These are phyloP conservation scores for Lithospermum erythrorhizon DNA, from an alignment of 257 asterid genomes.

Conservation along the genomic window DNA sequence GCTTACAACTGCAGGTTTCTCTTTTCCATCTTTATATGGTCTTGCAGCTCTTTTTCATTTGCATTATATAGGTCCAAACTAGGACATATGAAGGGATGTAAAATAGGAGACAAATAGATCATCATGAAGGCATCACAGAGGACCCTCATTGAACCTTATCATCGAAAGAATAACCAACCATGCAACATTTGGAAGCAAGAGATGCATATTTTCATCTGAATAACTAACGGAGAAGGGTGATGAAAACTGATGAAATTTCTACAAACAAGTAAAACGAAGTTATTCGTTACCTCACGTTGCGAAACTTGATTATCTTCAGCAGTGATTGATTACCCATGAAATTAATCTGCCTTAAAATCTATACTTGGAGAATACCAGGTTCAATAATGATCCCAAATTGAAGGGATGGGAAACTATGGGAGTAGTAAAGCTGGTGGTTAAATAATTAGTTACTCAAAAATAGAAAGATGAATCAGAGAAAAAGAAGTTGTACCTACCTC, in stretches of 20 bases:
- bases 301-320: neutral
- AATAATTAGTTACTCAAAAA: neutral
- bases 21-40: neutral
- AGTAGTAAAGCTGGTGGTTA: neutral
- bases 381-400: neutral
- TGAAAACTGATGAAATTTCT: neutral
- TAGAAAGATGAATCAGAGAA: neutral
- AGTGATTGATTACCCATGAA: neutral
- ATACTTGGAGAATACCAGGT: neutral
- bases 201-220: neutral
- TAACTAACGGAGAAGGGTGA: neutral
- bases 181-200: neutral
- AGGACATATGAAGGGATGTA: neutral
- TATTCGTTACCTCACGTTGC: neutral
- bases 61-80: neutral
- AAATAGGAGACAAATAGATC: neutral
- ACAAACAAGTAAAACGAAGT: neutral
- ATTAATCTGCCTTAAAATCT: constrained; percentile 1
- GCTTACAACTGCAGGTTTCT: neutral
- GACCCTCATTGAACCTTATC: neutral
- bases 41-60: neutral
- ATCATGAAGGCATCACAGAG: constrained; percentile 1
- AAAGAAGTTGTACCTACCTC: constrained; percentile 3
- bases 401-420: constrained; percentile 1
- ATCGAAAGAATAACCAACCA: neutral